Base-by-base conservation (phyloP, 2,329 filamentous ascomycete genomes). In the Colletotrichum sp. region DNA sequence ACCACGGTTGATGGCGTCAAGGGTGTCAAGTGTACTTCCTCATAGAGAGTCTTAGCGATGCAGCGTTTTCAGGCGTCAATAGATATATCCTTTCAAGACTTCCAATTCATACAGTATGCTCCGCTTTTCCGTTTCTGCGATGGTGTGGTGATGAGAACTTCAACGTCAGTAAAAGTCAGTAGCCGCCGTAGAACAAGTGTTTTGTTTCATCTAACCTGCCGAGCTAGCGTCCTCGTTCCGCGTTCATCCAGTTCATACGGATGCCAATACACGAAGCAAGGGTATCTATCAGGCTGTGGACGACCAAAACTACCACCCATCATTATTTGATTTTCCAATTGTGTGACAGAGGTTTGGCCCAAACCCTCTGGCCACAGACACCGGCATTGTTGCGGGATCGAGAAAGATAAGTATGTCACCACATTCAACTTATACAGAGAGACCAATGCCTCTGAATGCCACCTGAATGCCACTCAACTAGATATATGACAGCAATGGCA, bases 1-100 rank as follows among this genome's bases (percentile, higher is more conserved):
- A 69, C 70, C 32, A 74, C 71, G 3, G 74, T 74, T 15, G 21
- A 76, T 30, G 74, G 74, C 10, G 32, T 76, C 21, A 74, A 68
- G 65, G 74, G 74, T 32, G 71, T 74, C 49, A 63, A 60, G 70
- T 76, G 74, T 39, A 76, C 70, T 26, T 68, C 71, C 7, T 69
- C 39, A 6, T 55, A 63, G 18, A 30, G 12, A 63, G 12, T 5
- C 16, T 32, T 10, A 30, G 26, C 26, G 13, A 59, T 24, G 16
- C 6, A 26, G 21, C 24, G 8, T 28, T 59, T 59, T 28, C 4
- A 28, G 55, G 5, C 44, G 44, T 52, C n/a, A 52, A 52, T 1
- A 2, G 6, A 52, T 10, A 4, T 52, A 21, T 21, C 10, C n/a
- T 52, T 1, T 52, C 12, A 52, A 24, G 4, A 13, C 1, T 8